phyloP scores from a whole-genome alignment of 2,329 filamentous ascomycete genomes.

The Aspergillus jensenii region DNA sequence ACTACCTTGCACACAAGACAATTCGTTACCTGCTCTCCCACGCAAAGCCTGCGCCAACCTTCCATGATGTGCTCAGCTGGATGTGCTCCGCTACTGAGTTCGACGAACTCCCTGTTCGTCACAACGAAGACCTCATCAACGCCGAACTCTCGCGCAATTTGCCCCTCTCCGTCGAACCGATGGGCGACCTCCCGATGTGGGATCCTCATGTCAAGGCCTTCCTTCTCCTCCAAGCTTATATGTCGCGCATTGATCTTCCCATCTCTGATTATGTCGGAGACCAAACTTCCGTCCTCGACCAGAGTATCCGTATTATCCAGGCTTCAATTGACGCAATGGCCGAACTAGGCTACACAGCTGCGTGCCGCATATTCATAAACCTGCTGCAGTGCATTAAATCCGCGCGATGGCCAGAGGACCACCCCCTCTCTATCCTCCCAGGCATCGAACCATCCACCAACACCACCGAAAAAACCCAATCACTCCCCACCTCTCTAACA shows the following conservation, averaged over 20 bases:
- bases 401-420: slow-evolving; percentile 84
- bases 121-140: slow-evolving; percentile 98
- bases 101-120: slow-evolving; percentile 93
- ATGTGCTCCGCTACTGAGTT: slow-evolving; percentile 94
- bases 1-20: slow-evolving; percentile 94
- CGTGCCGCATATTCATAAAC: slow-evolving; percentile 76
- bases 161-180: slow-evolving; percentile 63
- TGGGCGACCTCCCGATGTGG: slow-evolving; percentile 82
- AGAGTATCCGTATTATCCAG: slow-evolving; percentile 95
- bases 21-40: slow-evolving; percentile 79
- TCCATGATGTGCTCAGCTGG: slow-evolving; percentile 83
- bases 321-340: slow-evolving; percentile 91
- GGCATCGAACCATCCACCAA: slow-evolving; percentile 52
- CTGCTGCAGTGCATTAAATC: slow-evolving; percentile 91
- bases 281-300: slow-evolving; percentile 82
- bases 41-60: slow-evolving; percentile 71
- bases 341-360: slow-evolving; percentile 79
- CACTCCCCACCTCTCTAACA: slow-evolving; percentile 31
- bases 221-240: slow-evolving; percentile 88
- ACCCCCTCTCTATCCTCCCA: slow-evolving; percentile 76
- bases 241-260: slow-evolving; percentile 87
- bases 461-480: slow-evolving; percentile 7
- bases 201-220: slow-evolving; percentile 98
- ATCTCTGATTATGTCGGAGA: slow-evolving; percentile 98
- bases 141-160: slow-evolving; percentile 81